A percentile compares a stretch with the other conserved stretches of the same genome.
phyloP scores from a whole-genome alignment of 306 rosid genomes.

The Begonia peltatifolia region DNA sequence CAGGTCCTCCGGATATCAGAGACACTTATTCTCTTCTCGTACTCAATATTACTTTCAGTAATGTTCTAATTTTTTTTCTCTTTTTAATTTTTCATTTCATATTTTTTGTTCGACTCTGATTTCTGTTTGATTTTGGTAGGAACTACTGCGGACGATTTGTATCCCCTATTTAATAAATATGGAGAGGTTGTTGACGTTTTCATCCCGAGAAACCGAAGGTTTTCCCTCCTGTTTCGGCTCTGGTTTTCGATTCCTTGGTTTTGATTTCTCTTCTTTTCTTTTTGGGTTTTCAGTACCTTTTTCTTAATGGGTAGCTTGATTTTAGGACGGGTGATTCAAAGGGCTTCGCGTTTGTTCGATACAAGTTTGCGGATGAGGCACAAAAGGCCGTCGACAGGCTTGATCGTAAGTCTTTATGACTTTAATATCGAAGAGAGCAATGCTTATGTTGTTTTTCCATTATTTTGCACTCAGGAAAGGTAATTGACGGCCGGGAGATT shows the following conservation, averaged over 20 bases:
- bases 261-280: neutral
- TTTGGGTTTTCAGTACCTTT: neutral
- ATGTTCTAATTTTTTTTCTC: neutral
- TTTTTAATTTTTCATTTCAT: neutral
- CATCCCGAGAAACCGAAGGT: conserved; percentile 68
- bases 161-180: conserved; percentile 61
- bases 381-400: conserved; percentile 59
- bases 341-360: conserved; percentile 64
- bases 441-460: too few species aligned
- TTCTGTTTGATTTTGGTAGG: conserved; percentile 16
- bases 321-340: conserved; percentile 54
- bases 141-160: conserved; percentile 62
- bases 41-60: conserved; percentile 71
- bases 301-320: neutral
- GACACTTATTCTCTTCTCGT: conserved; percentile 71
- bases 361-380: conserved; percentile 65
- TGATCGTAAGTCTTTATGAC: conserved; percentile 24
- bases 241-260: too few species aligned
- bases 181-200: conserved; percentile 72
- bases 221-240: too few species aligned
- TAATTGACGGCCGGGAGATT: conserved; percentile 67
- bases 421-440: neutral
- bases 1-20: conserved; percentile 76
- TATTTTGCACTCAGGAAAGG: conserved; percentile 27
- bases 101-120: neutral